These are phyloP conservation scores for Hypoxylon sp. DNA, from an alignment of 2,329 filamentous ascomycete species.

Conservation along the genomic window DNA sequence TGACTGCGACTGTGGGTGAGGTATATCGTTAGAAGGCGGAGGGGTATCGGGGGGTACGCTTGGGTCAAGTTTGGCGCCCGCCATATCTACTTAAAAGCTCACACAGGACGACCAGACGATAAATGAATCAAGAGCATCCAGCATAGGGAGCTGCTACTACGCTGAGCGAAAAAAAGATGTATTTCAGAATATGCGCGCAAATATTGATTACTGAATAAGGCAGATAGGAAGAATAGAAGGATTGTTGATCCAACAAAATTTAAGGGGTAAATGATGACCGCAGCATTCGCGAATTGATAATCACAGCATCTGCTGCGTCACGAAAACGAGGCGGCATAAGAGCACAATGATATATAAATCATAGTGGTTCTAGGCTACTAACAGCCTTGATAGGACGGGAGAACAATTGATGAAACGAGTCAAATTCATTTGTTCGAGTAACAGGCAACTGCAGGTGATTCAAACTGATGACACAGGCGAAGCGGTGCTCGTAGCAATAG, in stretches of 20 bases:
- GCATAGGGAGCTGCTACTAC: constrained; percentile 22
- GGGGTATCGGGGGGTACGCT: constrained; percentile 44
- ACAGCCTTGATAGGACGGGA: constrained; percentile 21
- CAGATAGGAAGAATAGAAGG: constrained; percentile 17
- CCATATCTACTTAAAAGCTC: constrained; percentile 43
- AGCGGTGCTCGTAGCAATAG: constrained; percentile 11
- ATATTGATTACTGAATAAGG: constrained; percentile 39
- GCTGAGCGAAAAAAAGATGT: constrained; percentile 24
- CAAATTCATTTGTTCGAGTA: constrained; percentile 28
- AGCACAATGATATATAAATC: constrained; percentile 31
- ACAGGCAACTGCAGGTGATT: constrained; percentile 21
- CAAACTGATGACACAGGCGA: constrained; percentile 24
- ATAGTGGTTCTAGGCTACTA: constrained; percentile 9
- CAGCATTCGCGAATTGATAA: constrained; percentile 41
- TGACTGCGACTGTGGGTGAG: constrained; percentile 31
- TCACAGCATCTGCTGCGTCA: constrained; percentile 46
- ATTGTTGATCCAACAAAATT: constrained; percentile 26
- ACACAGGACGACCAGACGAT: constrained; percentile 12
- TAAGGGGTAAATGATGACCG: constrained; percentile 41
- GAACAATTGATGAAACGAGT: constrained; percentile 19
- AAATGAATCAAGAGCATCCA: constrained; percentile 23
- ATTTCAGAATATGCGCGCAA: constrained; percentile 26
- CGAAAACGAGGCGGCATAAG: constrained; percentile 46
- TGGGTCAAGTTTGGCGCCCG: constrained; percentile 47
- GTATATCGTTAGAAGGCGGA: constrained; percentile 32